Conservation (phyloP, 192 early-diverging fungal species). For the Rhizoclosmatium sp. region DNA sequence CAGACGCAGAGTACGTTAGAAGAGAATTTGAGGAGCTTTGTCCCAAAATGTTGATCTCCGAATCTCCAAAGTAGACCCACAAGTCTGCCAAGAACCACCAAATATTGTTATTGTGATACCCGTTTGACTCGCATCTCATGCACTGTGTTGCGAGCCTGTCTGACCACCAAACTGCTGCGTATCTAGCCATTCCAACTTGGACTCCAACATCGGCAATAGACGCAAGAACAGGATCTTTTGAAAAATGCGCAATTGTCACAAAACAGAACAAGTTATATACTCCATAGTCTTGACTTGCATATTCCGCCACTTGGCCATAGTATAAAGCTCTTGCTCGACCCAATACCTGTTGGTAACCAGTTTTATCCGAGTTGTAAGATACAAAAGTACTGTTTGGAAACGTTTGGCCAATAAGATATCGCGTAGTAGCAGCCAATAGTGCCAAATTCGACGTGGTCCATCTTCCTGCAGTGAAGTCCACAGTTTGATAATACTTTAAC, state of each 20-base stretch:
- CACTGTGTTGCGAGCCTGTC: background rate
- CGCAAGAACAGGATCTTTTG: background rate
- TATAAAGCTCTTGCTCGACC: background rate
- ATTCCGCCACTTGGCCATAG: background rate
- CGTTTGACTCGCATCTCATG: background rate
- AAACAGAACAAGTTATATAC: background rate
- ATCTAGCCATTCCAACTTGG: constrained; percentile 1
- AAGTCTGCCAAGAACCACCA: no score
- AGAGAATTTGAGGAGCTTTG: no score
- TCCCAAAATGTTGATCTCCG: no score
- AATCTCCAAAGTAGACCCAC: no score
- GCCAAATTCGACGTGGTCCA: background rate
- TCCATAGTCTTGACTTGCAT: background rate
- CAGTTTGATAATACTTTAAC: background rate
- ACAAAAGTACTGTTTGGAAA: no score
- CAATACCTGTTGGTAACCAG: background rate
- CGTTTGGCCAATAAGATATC: no score
- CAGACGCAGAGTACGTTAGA: no score
- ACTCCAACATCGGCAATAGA: background rate
- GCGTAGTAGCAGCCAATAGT: no score
- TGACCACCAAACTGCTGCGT: constrained; percentile 2
- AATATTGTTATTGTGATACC: no score
- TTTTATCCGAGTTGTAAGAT: background rate
- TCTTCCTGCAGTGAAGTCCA: background rate
- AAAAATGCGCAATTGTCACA: background rate